Base-by-base conservation (phyloP, 73 alveolate genomes). In the Paraurostyla sp. region DNA sequence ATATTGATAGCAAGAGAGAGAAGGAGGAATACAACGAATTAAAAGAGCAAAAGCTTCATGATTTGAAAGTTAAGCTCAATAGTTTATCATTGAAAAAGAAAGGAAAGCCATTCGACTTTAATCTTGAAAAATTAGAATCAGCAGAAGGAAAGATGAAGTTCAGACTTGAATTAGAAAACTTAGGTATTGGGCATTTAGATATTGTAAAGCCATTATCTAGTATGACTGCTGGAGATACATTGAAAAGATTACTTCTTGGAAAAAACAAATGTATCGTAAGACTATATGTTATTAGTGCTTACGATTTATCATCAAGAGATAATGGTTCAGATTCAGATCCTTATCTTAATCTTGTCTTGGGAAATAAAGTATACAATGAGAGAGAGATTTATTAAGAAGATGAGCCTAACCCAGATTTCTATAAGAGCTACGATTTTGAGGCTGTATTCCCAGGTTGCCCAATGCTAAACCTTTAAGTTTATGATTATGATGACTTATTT, bases 401-500 rank as follows among this genome's bases (percentile, higher is more conserved):
- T 85, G 89, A 95, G 71, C 95, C 97, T 22, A 96, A 97, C 81
- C 97, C 98, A 33, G 94, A 97, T 52, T 96, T 97, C 94, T 92
- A 91, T 83, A 90, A 96, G 80, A 56, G 71, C 73, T 97, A 91
- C 59, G 99, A 97, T 56, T 94, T 98, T 49, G 91, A 91, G 42
- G 91, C 99, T 15, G 87, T 50, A 13, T 96, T 98, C 87, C 99
- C 99, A 33, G 99, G 99, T 0, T 98, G 97, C 50, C 86, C 98
- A 13, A 93, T 96, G 20, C 71, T 98, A 2, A 78, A 68, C 40
- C 84, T 98, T 4, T 92, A 98, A 85, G 96, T 97, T 0, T 93
- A 96, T 98, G 99, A 98, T 91, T 94, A 95, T 84, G 99, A 98
- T 93, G 98, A 96, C 50, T 62, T 98, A 43, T 92, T 96, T 75